Evolutionary conservation across 306 rosid genomes (phyloP).

Genomic region (Corylus heterophylla): DNA sequence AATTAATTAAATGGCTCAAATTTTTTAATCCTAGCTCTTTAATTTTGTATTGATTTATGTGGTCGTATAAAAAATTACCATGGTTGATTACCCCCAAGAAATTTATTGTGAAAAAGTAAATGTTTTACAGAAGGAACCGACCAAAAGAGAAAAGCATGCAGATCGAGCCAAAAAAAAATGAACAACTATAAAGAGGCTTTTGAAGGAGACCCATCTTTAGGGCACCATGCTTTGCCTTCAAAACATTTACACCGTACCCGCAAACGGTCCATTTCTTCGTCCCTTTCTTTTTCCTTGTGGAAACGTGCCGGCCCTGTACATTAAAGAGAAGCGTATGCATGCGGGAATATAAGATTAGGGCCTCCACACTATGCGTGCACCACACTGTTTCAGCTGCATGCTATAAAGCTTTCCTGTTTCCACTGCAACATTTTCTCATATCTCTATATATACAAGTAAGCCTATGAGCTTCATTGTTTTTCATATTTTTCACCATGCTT

Average conservation of each 20-base stretch:
- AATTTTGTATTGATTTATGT: no score
- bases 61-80: no score
- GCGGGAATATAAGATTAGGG: constrained; percentile 73
- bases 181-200: constrained; percentile 39
- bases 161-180: constrained; percentile 37
- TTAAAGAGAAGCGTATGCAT: constrained; percentile 65
- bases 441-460: neutral
- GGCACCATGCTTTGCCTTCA: constrained; percentile 48
- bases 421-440: neutral
- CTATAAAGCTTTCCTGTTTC: constrained; percentile 16
- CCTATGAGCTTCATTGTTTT: no score
- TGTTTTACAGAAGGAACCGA: constrained; percentile 27
- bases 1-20: no score
- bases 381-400: constrained; percentile 30
- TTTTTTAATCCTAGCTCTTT: no score
- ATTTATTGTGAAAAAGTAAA: neutral
- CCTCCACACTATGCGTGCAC: constrained; percentile 57
- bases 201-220: constrained; percentile 15
- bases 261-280: constrained; percentile 23
- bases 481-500: neutral
- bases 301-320: constrained; percentile 71
- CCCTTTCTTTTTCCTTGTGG: constrained; percentile 41
- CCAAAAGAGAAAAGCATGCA: constrained; percentile 51
- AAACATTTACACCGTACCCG: constrained; percentile 10
- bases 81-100: neutral